Base-by-base conservation (phyloP, 2,329 filamentous ascomycete species). In the Balansia obtecta region DNA sequence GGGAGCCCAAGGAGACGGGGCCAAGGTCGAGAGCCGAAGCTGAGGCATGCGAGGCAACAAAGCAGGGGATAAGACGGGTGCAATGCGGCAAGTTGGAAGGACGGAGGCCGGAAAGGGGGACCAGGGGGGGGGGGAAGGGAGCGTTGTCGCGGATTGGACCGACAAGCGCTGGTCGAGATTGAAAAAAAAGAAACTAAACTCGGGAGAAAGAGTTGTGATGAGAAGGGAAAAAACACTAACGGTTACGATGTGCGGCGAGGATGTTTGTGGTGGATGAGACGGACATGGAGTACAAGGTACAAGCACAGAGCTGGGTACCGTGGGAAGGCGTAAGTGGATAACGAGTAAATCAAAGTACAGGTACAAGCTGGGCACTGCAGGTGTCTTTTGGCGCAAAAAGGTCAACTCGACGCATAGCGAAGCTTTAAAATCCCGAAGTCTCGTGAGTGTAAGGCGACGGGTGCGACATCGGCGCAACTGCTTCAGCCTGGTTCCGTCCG, bases 11-110 rank as follows among this genome's bases (percentile, higher is more conserved):
- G 50, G 47, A 51, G 53, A 52, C 33, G 42, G 47, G 46, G 52
- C 39, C 52, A 53, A 51, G 34, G 50, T 47, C 46, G 52, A 51
- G 46, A 58, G 45, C 32, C 49, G 45, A 43, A 54, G 55, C 41
- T 46, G 56, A 49, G 53, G 48, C 58, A 60, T 58, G 48, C 51
- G 54, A 51, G 49, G 50, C 51, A 54, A 40, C n/a, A 22, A 51
- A 52, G 42, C 40, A 22, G 33, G 46, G 52, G 20, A n/a, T 2
- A 45, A 16, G 50, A 50, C 43, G 54, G 49, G 50, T 32, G 18
- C 40, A 49, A 49, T 30, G 30, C 9, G 34, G 33, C 50, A 48
- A 42, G 41, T 42, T 30, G 45, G 44, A 37, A 34, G 41, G 20
- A 22, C 2, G 20, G 20, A 22, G 33, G 51, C 46, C 45, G 51